Conservation (phyloP, 2,329 filamentous ascomycete genomes). For the Zasmidium angulare region DNA sequence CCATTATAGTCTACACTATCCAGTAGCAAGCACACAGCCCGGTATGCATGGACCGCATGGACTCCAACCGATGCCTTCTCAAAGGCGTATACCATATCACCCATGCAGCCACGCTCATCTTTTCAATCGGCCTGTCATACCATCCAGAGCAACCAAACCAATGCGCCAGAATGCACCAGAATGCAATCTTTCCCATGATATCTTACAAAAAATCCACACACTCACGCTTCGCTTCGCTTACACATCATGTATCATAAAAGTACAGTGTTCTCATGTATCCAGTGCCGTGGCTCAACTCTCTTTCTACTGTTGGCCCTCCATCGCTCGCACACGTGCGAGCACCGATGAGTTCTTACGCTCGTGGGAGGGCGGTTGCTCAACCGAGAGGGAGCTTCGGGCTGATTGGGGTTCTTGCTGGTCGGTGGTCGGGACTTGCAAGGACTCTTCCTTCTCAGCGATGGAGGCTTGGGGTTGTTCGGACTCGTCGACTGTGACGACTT, state of each 20-base stretch:
- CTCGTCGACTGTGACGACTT: neutral
- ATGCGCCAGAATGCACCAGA: no score
- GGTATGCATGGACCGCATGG: no score
- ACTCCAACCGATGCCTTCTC: no score
- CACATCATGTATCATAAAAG: neutral
- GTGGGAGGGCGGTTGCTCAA: conserved; percentile 9
- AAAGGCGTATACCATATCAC: neutral
- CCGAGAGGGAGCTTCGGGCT: conserved; percentile 10
- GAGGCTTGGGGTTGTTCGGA: neutral
- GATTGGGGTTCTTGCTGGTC: conserved; percentile 2
- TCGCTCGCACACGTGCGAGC: conserved; percentile 22
- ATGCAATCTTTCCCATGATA: conserved; percentile 1
- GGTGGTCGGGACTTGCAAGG: conserved; percentile 4
- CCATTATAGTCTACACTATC: neutral
- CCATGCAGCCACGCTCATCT: neutral
- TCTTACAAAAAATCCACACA: neutral
- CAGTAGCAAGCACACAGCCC: no score
- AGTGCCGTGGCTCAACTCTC: neutral
- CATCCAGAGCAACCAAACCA: neutral
- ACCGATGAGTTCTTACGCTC: conserved; percentile 24
- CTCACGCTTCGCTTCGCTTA: neutral
- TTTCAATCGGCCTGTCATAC: neutral
- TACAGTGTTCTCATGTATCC: neutral
- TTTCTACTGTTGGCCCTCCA: conserved; percentile 13
- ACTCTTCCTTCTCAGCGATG: conserved; percentile 1